phyloP scores from a whole-genome alignment of 306 rosid genomes.

The Vicia villosa region DNA sequence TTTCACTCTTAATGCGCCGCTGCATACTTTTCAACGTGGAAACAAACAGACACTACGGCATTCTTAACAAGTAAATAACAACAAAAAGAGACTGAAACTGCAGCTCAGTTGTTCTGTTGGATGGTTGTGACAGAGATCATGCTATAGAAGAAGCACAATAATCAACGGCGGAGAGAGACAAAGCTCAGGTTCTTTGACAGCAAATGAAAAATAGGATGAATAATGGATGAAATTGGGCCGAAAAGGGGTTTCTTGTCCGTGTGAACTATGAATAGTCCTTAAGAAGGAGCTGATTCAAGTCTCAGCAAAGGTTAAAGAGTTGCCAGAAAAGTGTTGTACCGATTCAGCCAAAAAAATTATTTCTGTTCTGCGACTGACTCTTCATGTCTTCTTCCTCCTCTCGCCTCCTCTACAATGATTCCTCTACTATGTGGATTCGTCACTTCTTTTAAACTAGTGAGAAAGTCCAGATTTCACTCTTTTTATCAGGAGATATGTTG shows the following conservation, averaged over 20 bases:
- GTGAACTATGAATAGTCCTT: conserved; percentile 7
- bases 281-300: background rate
- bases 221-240: background rate
- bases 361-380: background rate
- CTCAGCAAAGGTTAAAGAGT: too few relatives aligned
- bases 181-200: background rate
- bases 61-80: background rate
- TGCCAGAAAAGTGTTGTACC: background rate
- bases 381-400: background rate
- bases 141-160: background rate
- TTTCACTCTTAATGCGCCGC: too few relatives aligned
- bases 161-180: background rate
- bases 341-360: background rate
- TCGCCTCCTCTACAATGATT: background rate
- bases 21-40: too few relatives aligned
- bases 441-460: background rate
- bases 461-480: background rate
- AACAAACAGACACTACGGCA: background rate
- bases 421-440: background rate
- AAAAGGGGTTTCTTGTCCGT: background rate
- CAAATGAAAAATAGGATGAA: background rate
- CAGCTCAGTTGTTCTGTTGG: background rate
- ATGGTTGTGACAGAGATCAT: conserved; percentile 3
- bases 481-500: too few relatives aligned
- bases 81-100: conserved; percentile 6